A percentile compares a stretch with the other conserved stretches of the same genome.
These are phyloP conservation scores for Xylariaceae sp. DNA, from an alignment of 2,329 filamentous ascomycete species.

Conservation along the genomic window DNA sequence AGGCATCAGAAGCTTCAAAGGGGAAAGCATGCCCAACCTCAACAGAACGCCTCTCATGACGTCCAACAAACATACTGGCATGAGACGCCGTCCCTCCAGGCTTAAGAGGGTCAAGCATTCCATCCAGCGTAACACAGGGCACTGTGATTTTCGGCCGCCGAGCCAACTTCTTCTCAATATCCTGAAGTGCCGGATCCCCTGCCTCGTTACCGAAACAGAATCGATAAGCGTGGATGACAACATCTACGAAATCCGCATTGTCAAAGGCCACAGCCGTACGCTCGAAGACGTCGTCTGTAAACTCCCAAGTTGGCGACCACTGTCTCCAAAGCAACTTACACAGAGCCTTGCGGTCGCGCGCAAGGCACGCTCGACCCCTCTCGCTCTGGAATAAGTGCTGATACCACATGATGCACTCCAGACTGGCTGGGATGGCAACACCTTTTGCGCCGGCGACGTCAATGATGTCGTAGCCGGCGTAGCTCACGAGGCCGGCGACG, in stretches of 20 bases:
- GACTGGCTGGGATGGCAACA: not conserved
- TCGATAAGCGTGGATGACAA: slow-evolving; percentile 10
- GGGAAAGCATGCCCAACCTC: slow-evolving; percentile 15
- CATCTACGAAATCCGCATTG: slow-evolving; percentile 14
- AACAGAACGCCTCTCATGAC: slow-evolving; percentile 10
- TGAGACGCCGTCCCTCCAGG: slow-evolving; percentile 11
- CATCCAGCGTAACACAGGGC: slow-evolving; percentile 15
- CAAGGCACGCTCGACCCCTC: slow-evolving; percentile 10
- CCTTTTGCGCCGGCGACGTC: slow-evolving; percentile 4
- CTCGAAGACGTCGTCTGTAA: slow-evolving; percentile 5
- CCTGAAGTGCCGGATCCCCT: slow-evolving; percentile 7
- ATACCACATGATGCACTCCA: slow-evolving; percentile 15
- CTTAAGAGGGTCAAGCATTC: slow-evolving; percentile 11
- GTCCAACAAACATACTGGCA: slow-evolving; percentile 9
- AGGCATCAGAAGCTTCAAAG: slow-evolving; percentile 10
- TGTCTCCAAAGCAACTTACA: slow-evolving; percentile 11
- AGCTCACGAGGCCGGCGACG: slow-evolving; percentile 12
- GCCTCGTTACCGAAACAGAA: slow-evolving; percentile 11
- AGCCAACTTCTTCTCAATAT: slow-evolving; percentile 5
- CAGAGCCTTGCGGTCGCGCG: slow-evolving; percentile 7
- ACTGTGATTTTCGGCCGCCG: slow-evolving; percentile 10
- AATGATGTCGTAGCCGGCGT: slow-evolving; percentile 13
- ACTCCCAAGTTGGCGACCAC: slow-evolving; percentile 13
- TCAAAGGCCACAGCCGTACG: slow-evolving; percentile 11
- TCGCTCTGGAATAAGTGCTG: slow-evolving; percentile 17